Percentiles rank a stretch among this genome's conserved stretches.
phyloP scores from a whole-genome alignment of 2,329 filamentous ascomycete genomes.

The Coniochaeta hoffmannii region DNA sequence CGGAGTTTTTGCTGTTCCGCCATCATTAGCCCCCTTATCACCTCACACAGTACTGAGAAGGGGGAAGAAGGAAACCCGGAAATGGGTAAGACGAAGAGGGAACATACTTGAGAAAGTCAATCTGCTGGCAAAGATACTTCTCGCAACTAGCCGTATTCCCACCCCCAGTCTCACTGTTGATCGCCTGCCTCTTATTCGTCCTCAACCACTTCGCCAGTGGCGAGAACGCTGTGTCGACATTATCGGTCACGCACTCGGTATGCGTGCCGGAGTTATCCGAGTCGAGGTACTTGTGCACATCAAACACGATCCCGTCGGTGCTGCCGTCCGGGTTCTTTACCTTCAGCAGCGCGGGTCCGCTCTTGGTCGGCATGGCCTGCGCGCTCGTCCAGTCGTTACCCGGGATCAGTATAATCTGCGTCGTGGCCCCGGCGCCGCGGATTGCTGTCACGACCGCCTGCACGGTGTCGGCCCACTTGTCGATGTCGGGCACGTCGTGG shows the following conservation, averaged over 20 bases:
- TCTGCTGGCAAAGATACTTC: constrained; percentile 22
- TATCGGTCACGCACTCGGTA: constrained; percentile 42
- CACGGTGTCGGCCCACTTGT: constrained; percentile 49
- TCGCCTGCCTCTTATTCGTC: constrained; percentile 22
- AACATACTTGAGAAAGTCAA: constrained; percentile 20
- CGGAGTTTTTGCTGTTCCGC: constrained; percentile 18
- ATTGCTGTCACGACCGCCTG: constrained; percentile 59
- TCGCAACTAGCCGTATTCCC: constrained; percentile 25
- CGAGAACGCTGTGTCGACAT: constrained; percentile 23
- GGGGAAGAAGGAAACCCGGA: no score
- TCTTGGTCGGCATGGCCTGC: constrained; percentile 38
- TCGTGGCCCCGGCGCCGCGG: constrained; percentile 49
- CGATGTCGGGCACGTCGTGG: constrained; percentile 45
- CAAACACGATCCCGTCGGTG: constrained; percentile 47
- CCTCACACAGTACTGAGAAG: background rate
- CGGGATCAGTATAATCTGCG: constrained; percentile 54
- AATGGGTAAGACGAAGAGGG: no score
- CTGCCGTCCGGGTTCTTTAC: constrained; percentile 51
- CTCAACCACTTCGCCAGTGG: constrained; percentile 27
- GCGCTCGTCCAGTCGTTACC: constrained; percentile 43
- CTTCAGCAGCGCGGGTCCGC: constrained; percentile 39
- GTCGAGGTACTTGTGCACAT: constrained; percentile 55
- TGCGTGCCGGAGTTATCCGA: constrained; percentile 47
- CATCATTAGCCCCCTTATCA: background rate
- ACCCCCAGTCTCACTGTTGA: constrained; percentile 29